Conservation (phyloP, 1,284 basidiomycete species). For the Moesziomyces globuligerus region DNA sequence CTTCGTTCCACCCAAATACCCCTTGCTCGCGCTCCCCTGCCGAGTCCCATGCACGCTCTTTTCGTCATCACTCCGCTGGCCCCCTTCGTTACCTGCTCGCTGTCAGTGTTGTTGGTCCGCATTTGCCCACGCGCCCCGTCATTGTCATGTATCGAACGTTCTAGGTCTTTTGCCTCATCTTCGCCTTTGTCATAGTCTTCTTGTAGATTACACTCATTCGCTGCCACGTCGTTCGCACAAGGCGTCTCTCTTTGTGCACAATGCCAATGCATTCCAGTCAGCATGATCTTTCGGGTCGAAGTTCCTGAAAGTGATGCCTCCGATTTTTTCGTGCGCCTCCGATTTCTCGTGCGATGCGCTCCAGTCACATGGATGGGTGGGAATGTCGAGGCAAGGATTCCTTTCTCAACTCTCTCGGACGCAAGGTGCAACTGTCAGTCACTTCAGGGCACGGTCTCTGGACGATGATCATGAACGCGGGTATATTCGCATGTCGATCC, state of each 20-base stretch:
- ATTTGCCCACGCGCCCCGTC: background rate
- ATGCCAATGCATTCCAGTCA: conserved; percentile 1
- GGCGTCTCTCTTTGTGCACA: conserved; percentile 1
- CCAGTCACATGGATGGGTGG: too few species aligned
- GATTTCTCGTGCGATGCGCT: too few species aligned
- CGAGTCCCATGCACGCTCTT: conserved; percentile 1
- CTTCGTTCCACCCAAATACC: conserved; percentile 4
- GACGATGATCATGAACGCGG: too few species aligned
- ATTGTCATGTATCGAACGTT: conserved; percentile 7
- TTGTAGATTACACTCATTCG: conserved; percentile 23
- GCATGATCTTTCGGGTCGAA: background rate
- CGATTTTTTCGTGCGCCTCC: too few species aligned
- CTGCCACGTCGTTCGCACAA: conserved; percentile 14
- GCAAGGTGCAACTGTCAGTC: too few species aligned
- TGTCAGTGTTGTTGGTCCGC: background rate
- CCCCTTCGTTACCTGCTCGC: conserved; percentile 3
- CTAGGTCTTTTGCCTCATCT: conserved; percentile 1
- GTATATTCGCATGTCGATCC: too few species aligned
- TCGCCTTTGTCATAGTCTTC: background rate
- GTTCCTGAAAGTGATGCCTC: background rate
- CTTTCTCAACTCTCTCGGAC: too few species aligned
- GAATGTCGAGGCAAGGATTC: too few species aligned
- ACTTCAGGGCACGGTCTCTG: too few species aligned
- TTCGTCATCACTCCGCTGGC: background rate
- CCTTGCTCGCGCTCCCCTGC: background rate